phyloP scores from a whole-genome alignment of 2,329 filamentous ascomycete genomes.

The Talaromyces sp. region DNA sequence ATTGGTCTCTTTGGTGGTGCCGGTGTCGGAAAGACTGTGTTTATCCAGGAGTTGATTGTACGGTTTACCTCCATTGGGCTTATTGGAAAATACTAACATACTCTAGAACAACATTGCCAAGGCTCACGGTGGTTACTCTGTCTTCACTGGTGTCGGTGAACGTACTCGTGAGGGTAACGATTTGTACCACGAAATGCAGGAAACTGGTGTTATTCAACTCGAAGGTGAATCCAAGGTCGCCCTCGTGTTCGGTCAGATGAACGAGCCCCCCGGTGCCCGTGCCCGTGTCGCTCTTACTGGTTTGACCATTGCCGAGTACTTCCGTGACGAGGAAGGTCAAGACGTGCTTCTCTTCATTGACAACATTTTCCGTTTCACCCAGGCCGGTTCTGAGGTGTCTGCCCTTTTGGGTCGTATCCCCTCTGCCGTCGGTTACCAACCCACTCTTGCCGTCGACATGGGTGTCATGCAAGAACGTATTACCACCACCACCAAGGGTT shows the following conservation, averaged over 20 bases:
- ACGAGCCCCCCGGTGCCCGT: slow-evolving; percentile 99
- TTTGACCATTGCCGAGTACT: slow-evolving; percentile 65
- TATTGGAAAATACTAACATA: not conserved
- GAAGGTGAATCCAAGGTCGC: slow-evolving; percentile 99
- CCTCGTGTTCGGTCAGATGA: slow-evolving; percentile 99
- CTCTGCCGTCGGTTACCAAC: slow-evolving; percentile 99
- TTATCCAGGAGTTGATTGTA: slow-evolving; percentile 99
- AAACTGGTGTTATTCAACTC: slow-evolving; percentile 98
- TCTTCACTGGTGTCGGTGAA: slow-evolving; percentile 99
- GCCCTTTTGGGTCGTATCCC: slow-evolving; percentile 98
- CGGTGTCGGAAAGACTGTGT: slow-evolving; percentile 99
- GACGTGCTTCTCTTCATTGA: slow-evolving; percentile 99
- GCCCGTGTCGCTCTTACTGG: slow-evolving; percentile 98
- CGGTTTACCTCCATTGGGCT: slow-evolving; percentile 25
- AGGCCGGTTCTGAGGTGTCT: slow-evolving; percentile 99
- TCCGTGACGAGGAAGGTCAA: slow-evolving; percentile 75
- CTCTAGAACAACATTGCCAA: slow-evolving; percentile 97
- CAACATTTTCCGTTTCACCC: slow-evolving; percentile 99
- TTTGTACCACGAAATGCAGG: slow-evolving; percentile 99
- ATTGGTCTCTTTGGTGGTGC: slow-evolving; percentile 99
- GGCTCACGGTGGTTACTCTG: slow-evolving; percentile 99
- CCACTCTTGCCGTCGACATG: slow-evolving; percentile 97
- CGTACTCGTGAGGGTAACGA: slow-evolving; percentile 99
- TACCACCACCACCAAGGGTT: slow-evolving; percentile 98
- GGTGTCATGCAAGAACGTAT: slow-evolving; percentile 99